Conservation (phyloP, 2,329 filamentous ascomycete species). For the Fusarium annulatum region DNA sequence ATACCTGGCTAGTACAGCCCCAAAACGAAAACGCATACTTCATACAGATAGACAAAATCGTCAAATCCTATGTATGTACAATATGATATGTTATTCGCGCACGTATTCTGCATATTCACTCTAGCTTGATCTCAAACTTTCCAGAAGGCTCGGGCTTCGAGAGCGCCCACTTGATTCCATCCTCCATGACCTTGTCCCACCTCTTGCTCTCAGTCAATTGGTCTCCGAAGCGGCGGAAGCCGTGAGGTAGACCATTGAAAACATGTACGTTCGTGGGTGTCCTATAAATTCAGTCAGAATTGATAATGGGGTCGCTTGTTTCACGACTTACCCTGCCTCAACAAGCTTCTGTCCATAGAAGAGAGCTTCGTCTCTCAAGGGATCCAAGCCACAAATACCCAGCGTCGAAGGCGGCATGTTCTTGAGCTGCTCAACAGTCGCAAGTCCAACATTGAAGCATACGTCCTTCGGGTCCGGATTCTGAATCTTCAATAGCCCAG, state of each 20-base stretch:
- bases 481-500: slow-evolving; percentile 42
- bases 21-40: accelerated
- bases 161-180: slow-evolving; percentile 57
- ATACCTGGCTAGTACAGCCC: not conserved
- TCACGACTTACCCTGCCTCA: slow-evolving; percentile 53
- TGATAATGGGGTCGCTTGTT: no score
- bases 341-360: slow-evolving; percentile 57
- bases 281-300: no score
- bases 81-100: not conserved
- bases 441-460: slow-evolving; percentile 51
- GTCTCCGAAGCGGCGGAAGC: slow-evolving; percentile 56
- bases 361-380: slow-evolving; percentile 60
- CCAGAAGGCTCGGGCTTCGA: slow-evolving; percentile 48
- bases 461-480: slow-evolving; percentile 45
- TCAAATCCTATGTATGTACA: not conserved
- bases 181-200: slow-evolving; percentile 57
- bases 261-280: slow-evolving; percentile 57
- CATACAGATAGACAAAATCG: no score
- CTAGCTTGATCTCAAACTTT: slow-evolving; percentile 36
- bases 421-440: slow-evolving; percentile 48
- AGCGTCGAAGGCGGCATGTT: slow-evolving; percentile 58
- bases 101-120: not conserved
- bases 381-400: slow-evolving; percentile 59
- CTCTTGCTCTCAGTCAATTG: slow-evolving; percentile 50
- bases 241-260: slow-evolving; percentile 65